Base-by-base conservation (phyloP, 2,329 filamentous ascomycete genomes). In the Colletotrichum chrysophilum region DNA sequence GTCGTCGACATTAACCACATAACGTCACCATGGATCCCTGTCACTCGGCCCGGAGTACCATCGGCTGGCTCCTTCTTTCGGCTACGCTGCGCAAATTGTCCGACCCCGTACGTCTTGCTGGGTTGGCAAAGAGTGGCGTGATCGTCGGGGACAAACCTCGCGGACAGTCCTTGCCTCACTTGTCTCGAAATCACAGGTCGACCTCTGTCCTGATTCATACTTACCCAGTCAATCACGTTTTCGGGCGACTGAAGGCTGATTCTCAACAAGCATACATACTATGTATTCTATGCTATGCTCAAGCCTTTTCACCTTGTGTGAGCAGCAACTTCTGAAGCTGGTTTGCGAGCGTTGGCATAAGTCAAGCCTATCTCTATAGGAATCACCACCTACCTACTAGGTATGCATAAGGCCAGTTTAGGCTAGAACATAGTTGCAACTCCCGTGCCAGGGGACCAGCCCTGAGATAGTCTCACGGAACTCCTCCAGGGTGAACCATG, bases 1-100 rank as follows among this genome's bases (percentile, higher is more conserved):
- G 69, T 67, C 69, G 73, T 75, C 55, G 7, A 34, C n/a, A 67
- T 64, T 62, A 75, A 55, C 72, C 62, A n/a, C 58, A 30, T 28
- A 72, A 72, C 26, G 69, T 72, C 62, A 26, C 55, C 67, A 62
- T 7, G 13, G 32, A 28, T 13, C 48, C 62, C 73, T 32, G 55
- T 56, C 34, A 43, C 32, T 26, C 69, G 55, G 73, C 68, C 30
- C 73, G 38, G 36, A 38, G 48, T 55, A 64, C 56, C 32, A 26
- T 48, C 30, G 24, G 52, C 14, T 21, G 68, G 30, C 30, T 61
- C 13, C 24, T 26, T 32, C 24, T 18, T 18, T 48, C 62, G 61
- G 72, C 62, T 55, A 56, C 36, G 69, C n/a, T 48, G 9, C 18
- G n/a, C 26, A 48, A 62, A 48, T 24, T 67, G 43, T 21, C 73